phyloP scores from a whole-genome alignment of 495 filamentous ascomycete genomes.

The Halenospora varia region DNA sequence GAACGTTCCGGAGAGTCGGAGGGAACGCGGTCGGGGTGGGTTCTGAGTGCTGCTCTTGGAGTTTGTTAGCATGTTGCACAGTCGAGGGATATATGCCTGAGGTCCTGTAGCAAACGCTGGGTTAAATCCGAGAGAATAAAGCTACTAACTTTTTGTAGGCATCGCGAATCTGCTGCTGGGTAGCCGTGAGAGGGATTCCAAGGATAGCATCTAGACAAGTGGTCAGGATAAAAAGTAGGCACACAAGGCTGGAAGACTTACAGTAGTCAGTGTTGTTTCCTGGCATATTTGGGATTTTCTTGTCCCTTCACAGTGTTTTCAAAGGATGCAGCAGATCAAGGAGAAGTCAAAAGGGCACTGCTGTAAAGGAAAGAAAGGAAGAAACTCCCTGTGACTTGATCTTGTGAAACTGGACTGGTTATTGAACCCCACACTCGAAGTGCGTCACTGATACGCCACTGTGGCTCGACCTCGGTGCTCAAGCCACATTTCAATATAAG shows the following conservation, averaged over 20 bases:
- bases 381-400: not conserved
- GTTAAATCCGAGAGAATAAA: too few relatives aligned
- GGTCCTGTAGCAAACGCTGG: too few relatives aligned
- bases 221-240: slow-evolving; percentile 1
- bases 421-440: not conserved
- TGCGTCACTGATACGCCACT: not conserved
- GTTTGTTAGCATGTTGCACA: slow-evolving; percentile 5
- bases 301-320: not conserved
- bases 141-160: slow-evolving; percentile 79
- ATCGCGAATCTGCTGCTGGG: slow-evolving; percentile 80
- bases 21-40: slow-evolving; percentile 90
- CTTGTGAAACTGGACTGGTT: not conserved
- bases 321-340: not conserved
- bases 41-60: slow-evolving; percentile 80
- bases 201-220: slow-evolving; percentile 57
- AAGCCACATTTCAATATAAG: not conserved
- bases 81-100: too few relatives aligned
- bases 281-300: slow-evolving; percentile 30
- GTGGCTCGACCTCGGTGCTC: not conserved
- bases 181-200: slow-evolving; percentile 68
- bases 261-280: slow-evolving; percentile 48
- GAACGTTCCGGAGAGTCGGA: slow-evolving; percentile 78
- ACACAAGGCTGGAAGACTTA: slow-evolving; percentile 26
- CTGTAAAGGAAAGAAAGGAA: not conserved
- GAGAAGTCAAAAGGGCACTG: not conserved